phyloP scores from a whole-genome alignment of 371 early-diverging fungal species.

The Circinella minor region DNA sequence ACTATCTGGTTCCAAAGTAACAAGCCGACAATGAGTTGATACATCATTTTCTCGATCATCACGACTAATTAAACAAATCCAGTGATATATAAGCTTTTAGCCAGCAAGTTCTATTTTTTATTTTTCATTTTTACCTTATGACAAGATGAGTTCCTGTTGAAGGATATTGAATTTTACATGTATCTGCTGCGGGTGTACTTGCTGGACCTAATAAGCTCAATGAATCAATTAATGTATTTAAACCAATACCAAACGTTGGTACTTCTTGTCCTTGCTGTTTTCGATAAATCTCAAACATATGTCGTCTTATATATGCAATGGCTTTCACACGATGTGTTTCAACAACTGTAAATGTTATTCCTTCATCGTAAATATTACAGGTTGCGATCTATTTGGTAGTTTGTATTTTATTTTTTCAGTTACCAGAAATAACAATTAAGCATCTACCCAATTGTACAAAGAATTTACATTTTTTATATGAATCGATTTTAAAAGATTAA shows the following conservation, averaged over 20 bases:
- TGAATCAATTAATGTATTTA: slow-evolving; percentile 33
- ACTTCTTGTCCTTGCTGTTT: slow-evolving; percentile 19
- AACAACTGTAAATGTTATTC: slow-evolving; percentile 39
- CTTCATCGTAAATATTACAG: slow-evolving; percentile 41
- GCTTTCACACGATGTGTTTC: slow-evolving; percentile 35
- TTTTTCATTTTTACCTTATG: slow-evolving; percentile 23
- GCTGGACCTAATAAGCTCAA: slow-evolving; percentile 26
- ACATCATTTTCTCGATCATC: slow-evolving; percentile 26
- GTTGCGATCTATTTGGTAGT: slow-evolving; percentile 25
- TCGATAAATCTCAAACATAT: slow-evolving; percentile 33
- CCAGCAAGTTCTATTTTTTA: too few relatives aligned
- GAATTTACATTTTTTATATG: slow-evolving; percentile 3
- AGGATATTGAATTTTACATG: slow-evolving; percentile 40
- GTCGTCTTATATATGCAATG: slow-evolving; percentile 35
- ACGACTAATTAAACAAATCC: slow-evolving; percentile 17
- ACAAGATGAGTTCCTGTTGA: slow-evolving; percentile 29
- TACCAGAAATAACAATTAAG: too few relatives aligned
- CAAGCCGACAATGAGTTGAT: slow-evolving; percentile 23
- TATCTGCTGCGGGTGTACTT: slow-evolving; percentile 16
- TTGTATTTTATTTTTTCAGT: too few relatives aligned
- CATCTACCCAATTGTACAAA: background rate
- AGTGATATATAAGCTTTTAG: too few relatives aligned
- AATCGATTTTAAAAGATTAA: slow-evolving; percentile 2
- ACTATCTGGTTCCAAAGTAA: slow-evolving; percentile 38
- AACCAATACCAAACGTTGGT: slow-evolving; percentile 33